phyloP scores from a whole-genome alignment of 192 early-diverging fungal species.

The Haplosporangium gracile region DNA sequence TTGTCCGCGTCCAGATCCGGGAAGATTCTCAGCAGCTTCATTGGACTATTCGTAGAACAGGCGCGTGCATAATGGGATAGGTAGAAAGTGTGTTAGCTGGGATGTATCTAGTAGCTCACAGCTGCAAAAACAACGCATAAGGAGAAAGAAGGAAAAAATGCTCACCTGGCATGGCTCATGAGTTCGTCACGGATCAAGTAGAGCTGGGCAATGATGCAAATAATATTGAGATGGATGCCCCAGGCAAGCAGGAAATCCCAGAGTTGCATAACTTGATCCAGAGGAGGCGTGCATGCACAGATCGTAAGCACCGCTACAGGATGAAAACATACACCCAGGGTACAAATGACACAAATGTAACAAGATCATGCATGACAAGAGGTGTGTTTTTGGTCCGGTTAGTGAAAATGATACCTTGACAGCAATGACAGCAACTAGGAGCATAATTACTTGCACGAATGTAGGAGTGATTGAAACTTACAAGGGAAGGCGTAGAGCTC shows the following conservation, averaged over 20 bases:
- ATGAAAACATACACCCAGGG: not conserved
- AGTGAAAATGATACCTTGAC: not conserved
- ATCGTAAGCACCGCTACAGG: constrained; percentile 88
- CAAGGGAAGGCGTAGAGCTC: constrained; percentile 92
- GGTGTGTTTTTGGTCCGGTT: not conserved
- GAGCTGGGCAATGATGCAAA: constrained; percentile 90
- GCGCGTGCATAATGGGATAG: not conserved
- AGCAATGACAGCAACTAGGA: not conserved
- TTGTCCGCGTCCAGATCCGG: constrained; percentile 74
- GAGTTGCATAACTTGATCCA: constrained; percentile 84
- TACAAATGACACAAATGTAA: not conserved
- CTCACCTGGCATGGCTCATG: constrained; percentile 73
- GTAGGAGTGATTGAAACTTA: constrained; percentile 54
- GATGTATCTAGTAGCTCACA: not conserved
- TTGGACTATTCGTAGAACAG: constrained; percentile 62
- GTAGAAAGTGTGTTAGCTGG: not conserved
- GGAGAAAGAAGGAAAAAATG: not conserved
- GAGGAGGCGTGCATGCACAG: constrained; percentile 88
- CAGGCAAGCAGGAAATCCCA: constrained; percentile 96
- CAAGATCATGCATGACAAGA: not conserved
- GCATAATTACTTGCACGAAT: constrained; percentile 1
- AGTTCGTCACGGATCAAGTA: constrained; percentile 82
- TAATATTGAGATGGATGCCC: constrained; percentile 93
- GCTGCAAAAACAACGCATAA: not conserved
- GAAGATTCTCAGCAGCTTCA: constrained; percentile 76